These are phyloP conservation scores for Fusarium graminum DNA, from an alignment of 2,329 filamentous ascomycete genomes.

Conservation along the genomic window DNA sequence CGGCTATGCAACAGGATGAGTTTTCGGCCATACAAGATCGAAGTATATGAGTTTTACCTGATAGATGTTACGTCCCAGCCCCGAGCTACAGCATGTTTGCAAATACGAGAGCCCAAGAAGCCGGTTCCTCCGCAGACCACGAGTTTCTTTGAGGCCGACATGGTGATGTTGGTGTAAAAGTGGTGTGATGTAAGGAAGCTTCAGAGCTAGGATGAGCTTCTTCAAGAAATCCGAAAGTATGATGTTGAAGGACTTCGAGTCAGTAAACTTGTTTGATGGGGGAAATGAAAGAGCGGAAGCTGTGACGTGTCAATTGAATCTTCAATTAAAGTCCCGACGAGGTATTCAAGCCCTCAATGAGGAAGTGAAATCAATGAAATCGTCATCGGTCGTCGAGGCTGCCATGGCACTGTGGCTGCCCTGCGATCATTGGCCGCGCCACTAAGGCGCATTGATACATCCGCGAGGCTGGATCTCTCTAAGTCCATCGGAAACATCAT, in stretches of 20 bases:
- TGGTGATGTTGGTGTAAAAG: slow-evolving; percentile 52
- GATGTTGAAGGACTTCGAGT: neutral
- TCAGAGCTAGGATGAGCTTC: slow-evolving; percentile 18
- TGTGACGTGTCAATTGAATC: slow-evolving; percentile 29
- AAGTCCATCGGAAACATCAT: slow-evolving; percentile 8
- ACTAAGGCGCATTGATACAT: slow-evolving; percentile 23
- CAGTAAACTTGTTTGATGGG: neutral
- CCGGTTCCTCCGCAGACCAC: slow-evolving; percentile 95
- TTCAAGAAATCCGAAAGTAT: neutral
- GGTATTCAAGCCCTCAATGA: slow-evolving; percentile 23
- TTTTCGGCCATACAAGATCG: slow-evolving; percentile 6
- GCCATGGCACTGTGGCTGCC: slow-evolving; percentile 28
- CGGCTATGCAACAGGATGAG: slow-evolving; percentile 68
- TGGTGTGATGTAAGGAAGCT: slow-evolving; percentile 39
- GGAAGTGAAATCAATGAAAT: slow-evolving; percentile 47
- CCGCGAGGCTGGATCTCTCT: slow-evolving; percentile 28
- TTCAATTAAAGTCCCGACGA: slow-evolving; percentile 10
- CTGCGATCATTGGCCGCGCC: slow-evolving; percentile 25
- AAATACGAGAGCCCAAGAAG: slow-evolving; percentile 90
- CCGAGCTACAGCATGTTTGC: slow-evolving; percentile 85
- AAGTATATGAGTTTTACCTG: slow-evolving; percentile 68
- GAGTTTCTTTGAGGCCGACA: slow-evolving; percentile 77
- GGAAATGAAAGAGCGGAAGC: neutral
- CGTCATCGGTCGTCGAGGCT: slow-evolving; percentile 46
- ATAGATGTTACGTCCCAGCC: slow-evolving; percentile 95